A percentile compares a stretch with the other conserved stretches of the same genome.
Evolutionary conservation across 2,329 filamentous ascomycete genomes (phyloP).

Genomic region (Leptosphaerulina australis): DNA sequence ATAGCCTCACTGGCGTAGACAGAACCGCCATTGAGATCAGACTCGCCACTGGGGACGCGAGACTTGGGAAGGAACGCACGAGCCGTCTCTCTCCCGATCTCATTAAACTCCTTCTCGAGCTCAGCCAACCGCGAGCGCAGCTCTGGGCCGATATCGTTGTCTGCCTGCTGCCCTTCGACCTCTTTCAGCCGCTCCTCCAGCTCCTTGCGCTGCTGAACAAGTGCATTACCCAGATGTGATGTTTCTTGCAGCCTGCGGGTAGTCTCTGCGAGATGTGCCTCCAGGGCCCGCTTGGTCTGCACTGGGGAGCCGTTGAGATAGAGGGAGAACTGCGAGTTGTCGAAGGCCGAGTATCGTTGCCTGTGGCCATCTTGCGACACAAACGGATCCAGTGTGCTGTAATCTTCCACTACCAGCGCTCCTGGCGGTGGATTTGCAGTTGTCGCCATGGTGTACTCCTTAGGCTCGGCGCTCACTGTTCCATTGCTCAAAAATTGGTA

Average conservation of each 20-base stretch:
- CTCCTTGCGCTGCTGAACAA: slow-evolving; percentile 85
- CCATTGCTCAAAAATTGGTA: slow-evolving; percentile 35
- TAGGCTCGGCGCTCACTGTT: slow-evolving; percentile 26
- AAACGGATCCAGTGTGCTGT: slow-evolving; percentile 54
- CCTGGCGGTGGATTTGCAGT: slow-evolving; percentile 50
- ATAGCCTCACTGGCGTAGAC: slow-evolving; percentile 81
- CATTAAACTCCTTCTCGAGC: slow-evolving; percentile 93
- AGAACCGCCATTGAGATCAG: slow-evolving; percentile 43
- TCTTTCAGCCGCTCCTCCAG: slow-evolving; percentile 82
- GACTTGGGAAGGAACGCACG: slow-evolving; percentile 85
- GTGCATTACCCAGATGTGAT: slow-evolving; percentile 82
- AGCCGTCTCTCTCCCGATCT: slow-evolving; percentile 87
- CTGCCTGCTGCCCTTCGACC: slow-evolving; percentile 72
- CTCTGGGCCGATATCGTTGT: slow-evolving; percentile 80
- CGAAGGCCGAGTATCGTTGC: slow-evolving; percentile 82
- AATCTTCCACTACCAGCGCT: slow-evolving; percentile 49
- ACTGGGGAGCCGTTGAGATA: slow-evolving; percentile 78
- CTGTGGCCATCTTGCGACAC: slow-evolving; percentile 49
- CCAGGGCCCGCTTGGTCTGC: slow-evolving; percentile 85
- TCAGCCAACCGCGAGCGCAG: slow-evolving; percentile 81
- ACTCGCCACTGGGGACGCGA: slow-evolving; percentile 67
- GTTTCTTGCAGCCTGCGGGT: slow-evolving; percentile 90
- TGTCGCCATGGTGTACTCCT: slow-evolving; percentile 49
- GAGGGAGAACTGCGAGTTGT: slow-evolving; percentile 77
- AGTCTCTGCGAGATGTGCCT: slow-evolving; percentile 91